Conservation (phyloP, 306 rosid species). For the Herpetospermum pedunculosum region DNA sequence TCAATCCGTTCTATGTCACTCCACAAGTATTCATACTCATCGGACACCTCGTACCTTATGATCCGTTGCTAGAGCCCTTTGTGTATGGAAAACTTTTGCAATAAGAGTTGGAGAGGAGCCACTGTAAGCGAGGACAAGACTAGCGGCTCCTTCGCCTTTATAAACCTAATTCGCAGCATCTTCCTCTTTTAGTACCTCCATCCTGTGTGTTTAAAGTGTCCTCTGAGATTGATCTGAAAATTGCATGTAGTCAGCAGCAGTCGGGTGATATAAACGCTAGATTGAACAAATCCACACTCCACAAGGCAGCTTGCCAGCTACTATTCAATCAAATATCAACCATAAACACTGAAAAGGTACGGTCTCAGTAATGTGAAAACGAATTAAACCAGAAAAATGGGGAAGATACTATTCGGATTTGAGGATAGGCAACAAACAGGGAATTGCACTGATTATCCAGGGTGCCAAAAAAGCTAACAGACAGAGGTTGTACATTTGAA, state of each 20-base stretch:
- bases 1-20: slow-evolving; percentile 22
- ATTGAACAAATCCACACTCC: neutral
- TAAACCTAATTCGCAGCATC: slow-evolving; percentile 57
- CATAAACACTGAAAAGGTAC: neutral
- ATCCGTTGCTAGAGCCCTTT: slow-evolving; percentile 36
- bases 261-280: neutral
- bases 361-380: neutral
- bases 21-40: slow-evolving; percentile 55
- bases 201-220: slow-evolving; percentile 1
- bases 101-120: slow-evolving; percentile 49
- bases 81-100: slow-evolving; percentile 61
- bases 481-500: neutral
- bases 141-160: slow-evolving; percentile 87
- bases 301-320: neutral
- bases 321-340: neutral
- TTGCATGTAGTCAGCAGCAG: neutral
- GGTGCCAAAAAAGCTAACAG: neutral
- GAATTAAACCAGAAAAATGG: neutral
- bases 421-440: neutral
- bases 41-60: slow-evolving; percentile 11
- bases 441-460: neutral
- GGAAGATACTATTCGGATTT: neutral
- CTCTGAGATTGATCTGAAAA: slow-evolving; percentile 12
- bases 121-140: slow-evolving; percentile 52
- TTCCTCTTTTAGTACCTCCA: slow-evolving; percentile 30